A percentile compares a stretch with the other conserved stretches of the same genome.
These are phyloP conservation scores for Hanseniaspora vineae DNA, from an alignment of 805 yeast species.

Conservation along the genomic window DNA sequence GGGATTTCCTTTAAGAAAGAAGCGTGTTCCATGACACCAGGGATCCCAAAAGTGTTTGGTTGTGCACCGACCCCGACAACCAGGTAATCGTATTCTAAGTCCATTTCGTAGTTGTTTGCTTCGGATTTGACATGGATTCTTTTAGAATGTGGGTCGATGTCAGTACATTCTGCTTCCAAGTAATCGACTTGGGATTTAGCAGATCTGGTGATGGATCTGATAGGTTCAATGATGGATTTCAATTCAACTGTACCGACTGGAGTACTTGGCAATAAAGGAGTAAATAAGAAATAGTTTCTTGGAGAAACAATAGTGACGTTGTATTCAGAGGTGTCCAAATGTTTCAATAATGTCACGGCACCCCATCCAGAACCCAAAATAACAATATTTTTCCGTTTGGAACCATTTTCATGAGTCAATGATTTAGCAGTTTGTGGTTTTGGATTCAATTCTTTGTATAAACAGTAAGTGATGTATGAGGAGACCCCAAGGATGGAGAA, in stretches of 20 bases:
- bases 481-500: conserved; percentile 37
- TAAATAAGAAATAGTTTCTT: conserved; percentile 87
- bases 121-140: conserved; percentile 47
- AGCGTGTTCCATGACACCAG: conserved; percentile 85
- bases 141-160: conserved; percentile 62
- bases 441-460: conserved; percentile 53
- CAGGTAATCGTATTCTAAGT: conserved; percentile 60
- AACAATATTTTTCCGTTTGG: conserved; percentile 37
- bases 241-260: conserved; percentile 88
- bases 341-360: conserved; percentile 69
- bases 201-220: conserved; percentile 73
- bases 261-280: conserved; percentile 90
- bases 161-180: conserved; percentile 83
- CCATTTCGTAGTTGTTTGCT: conserved; percentile 33
- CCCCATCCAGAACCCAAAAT: conserved; percentile 94
- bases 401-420: conserved; percentile 35
- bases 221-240: conserved; percentile 90
- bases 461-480: conserved; percentile 48
- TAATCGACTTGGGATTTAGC: conserved; percentile 65
- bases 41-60: conserved; percentile 88
- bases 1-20: conserved; percentile 81
- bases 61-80: conserved; percentile 93
- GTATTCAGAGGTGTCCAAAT: conserved; percentile 73
- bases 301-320: conserved; percentile 88
- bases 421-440: conserved; percentile 47